phyloP scores from a whole-genome alignment of 352 stramenopile species.

The Peronospora farinosa region DNA sequence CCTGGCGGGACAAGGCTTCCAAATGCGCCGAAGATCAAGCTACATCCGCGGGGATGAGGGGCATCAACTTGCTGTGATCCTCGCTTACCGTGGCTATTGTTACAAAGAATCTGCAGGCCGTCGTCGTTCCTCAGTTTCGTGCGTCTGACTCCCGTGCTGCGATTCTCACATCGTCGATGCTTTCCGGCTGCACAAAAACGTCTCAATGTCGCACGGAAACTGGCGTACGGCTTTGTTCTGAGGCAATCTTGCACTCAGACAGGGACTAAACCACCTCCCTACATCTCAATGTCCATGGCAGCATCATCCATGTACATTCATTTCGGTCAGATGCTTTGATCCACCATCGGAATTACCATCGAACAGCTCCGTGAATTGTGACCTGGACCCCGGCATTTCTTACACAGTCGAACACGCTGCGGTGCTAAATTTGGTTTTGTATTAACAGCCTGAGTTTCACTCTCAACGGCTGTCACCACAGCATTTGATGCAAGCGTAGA shows the following conservation, averaged over 20 bases:
- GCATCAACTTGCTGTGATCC: too few species aligned
- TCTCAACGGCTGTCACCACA: not conserved
- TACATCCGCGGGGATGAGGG: too few species aligned
- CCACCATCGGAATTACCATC: constrained; percentile 5
- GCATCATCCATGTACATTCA: not conserved
- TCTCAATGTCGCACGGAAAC: not conserved
- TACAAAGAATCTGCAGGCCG: not conserved
- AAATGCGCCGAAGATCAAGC: too few species aligned
- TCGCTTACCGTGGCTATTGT: not conserved
- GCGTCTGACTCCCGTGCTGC: not conserved
- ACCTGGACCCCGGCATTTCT: constrained; percentile 36
- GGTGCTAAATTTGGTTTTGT: constrained; percentile 12
- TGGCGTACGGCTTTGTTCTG: not conserved
- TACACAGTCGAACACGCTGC: constrained; percentile 34
- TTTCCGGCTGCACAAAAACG: not conserved
- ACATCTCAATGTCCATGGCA: not conserved
- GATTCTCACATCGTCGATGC: not conserved
- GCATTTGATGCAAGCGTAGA: constrained; percentile 5
- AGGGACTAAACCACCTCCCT: not conserved
- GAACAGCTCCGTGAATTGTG: constrained; percentile 54
- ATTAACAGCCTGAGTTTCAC: constrained; percentile 1
- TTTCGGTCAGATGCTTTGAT: constrained; percentile 8
- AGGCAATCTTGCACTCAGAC: not conserved
- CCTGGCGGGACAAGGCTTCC: too few species aligned
- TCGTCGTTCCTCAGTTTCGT: not conserved